Evolutionary conservation across 1,284 basidiomycete genomes (phyloP).

Genomic region (Trametes polyzona): DNA sequence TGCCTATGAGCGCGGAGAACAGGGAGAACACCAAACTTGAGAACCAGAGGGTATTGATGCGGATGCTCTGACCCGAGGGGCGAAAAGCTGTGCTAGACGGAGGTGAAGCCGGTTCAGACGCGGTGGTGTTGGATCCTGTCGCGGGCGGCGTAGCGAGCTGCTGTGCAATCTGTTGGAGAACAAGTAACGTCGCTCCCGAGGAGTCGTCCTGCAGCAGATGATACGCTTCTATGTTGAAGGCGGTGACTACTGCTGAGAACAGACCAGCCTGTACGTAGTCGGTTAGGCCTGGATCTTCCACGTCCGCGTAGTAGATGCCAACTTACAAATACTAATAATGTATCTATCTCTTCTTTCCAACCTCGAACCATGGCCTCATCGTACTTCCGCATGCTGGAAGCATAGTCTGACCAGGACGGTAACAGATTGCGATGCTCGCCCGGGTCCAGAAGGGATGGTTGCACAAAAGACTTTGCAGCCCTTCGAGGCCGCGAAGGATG

Average conservation of each 20-base stretch:
- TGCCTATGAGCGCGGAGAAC: slow-evolving; percentile 26
- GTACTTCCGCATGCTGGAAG: not conserved
- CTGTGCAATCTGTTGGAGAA: slow-evolving; percentile 22
- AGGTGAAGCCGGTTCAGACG: not conserved
- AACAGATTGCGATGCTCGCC: not conserved
- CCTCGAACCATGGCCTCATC: slow-evolving; percentile 7
- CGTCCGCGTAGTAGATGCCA: too few species aligned
- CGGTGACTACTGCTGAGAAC: slow-evolving; percentile 30
- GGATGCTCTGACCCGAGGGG: slow-evolving; percentile 7
- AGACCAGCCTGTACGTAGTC: slow-evolving; percentile 25
- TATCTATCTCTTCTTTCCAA: slow-evolving; percentile 8
- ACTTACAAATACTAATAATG: slow-evolving; percentile 3
- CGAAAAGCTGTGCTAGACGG: not conserved
- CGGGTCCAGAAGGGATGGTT: not conserved
- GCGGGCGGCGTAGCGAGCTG: slow-evolving; percentile 8
- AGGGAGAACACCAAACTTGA: slow-evolving; percentile 28
- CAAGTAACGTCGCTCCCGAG: not conserved
- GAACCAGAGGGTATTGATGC: slow-evolving; percentile 28
- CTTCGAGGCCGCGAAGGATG: too few species aligned
- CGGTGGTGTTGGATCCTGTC: not conserved
- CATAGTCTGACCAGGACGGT: not conserved
- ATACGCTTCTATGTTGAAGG: slow-evolving; percentile 31
- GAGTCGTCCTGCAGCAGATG: slow-evolving; percentile 25
- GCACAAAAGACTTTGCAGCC: not conserved
- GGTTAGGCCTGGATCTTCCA: not conserved